Evolutionary conservation across 1,139 yeast genomes (phyloP).

Genomic region (Hansenula sp.): DNA sequence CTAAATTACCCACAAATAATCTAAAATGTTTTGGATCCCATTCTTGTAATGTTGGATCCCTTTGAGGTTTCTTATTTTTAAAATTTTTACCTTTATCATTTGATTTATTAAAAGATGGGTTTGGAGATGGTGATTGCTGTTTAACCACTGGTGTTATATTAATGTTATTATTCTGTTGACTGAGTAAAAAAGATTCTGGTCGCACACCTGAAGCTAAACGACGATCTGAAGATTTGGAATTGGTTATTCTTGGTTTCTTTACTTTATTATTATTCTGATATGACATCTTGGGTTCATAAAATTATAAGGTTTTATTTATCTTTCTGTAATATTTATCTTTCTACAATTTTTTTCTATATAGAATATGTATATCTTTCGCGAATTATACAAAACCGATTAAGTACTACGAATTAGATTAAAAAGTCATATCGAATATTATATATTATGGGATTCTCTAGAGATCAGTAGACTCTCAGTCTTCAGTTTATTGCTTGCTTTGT

Average conservation of each 20-base stretch:
- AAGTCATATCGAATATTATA: too few species aligned
- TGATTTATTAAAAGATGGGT: neutral
- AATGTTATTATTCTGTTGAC: conserved; percentile 16
- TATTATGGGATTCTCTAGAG: too few species aligned
- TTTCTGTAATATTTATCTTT: too few species aligned
- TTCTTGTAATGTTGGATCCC: conserved; percentile 41
- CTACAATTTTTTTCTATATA: too few species aligned
- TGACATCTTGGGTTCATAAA: neutral
- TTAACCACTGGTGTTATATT: conserved; percentile 2
- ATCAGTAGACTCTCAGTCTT: too few species aligned
- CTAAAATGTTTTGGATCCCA: conserved; percentile 72
- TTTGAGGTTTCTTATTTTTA: conserved; percentile 30
- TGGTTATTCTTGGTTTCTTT: conserved; percentile 21
- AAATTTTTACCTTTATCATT: neutral
- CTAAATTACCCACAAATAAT: conserved; percentile 70
- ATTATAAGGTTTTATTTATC: too few species aligned
- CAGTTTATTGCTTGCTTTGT: too few species aligned
- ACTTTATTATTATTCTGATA: conserved; percentile 2
- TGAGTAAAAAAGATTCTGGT: conserved; percentile 39
- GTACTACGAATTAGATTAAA: too few species aligned
- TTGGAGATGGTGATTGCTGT: conserved; percentile 1
- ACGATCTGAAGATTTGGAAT: conserved; percentile 46
- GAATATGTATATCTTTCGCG: too few species aligned
- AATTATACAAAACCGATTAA: too few species aligned
- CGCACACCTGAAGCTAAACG: conserved; percentile 44